A percentile compares a stretch with the other conserved stretches of the same genome.
These are phyloP conservation scores for Senna siamea DNA, from an alignment of 306 rosid genomes.

Conservation along the genomic window DNA sequence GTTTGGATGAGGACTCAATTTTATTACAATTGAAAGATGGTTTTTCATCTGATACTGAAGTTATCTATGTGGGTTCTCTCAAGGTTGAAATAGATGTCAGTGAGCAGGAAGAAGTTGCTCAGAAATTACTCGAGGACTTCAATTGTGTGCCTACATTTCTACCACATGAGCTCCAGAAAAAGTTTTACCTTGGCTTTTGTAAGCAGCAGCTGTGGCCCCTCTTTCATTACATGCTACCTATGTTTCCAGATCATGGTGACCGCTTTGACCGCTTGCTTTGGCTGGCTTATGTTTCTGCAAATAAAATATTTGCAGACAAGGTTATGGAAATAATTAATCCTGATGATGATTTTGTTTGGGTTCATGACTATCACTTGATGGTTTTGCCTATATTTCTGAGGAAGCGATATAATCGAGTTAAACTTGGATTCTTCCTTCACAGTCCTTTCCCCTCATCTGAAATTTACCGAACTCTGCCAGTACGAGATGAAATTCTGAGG, in stretches of 20 bases:
- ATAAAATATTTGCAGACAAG: conserved; percentile 80
- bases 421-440: conserved; percentile 85
- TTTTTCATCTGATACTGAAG: conserved; percentile 65
- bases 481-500: conserved; percentile 75
- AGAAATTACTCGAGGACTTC: conserved; percentile 65
- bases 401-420: conserved; percentile 65
- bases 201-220: conserved; percentile 86
- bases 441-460: conserved; percentile 86
- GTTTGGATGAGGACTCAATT: conserved; percentile 70
- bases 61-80: conserved; percentile 77
- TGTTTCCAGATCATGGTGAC: conserved; percentile 78
- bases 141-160: conserved; percentile 80
- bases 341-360: conserved; percentile 81
- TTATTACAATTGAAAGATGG: conserved; percentile 70
- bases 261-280: conserved; percentile 73
- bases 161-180: conserved; percentile 67
- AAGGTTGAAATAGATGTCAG: conserved; percentile 65
- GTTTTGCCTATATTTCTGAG: conserved; percentile 77
- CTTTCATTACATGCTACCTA: conserved; percentile 82
- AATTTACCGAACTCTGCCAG: conserved; percentile 76
- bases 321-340: conserved; percentile 81
- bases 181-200: conserved; percentile 67
- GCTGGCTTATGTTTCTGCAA: conserved; percentile 85
- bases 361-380: conserved; percentile 85
- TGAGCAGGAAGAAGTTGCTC: conserved; percentile 81